Base-by-base conservation (phyloP, 192 early-diverging fungal species). In the Rhizophlyctis rosea region DNA sequence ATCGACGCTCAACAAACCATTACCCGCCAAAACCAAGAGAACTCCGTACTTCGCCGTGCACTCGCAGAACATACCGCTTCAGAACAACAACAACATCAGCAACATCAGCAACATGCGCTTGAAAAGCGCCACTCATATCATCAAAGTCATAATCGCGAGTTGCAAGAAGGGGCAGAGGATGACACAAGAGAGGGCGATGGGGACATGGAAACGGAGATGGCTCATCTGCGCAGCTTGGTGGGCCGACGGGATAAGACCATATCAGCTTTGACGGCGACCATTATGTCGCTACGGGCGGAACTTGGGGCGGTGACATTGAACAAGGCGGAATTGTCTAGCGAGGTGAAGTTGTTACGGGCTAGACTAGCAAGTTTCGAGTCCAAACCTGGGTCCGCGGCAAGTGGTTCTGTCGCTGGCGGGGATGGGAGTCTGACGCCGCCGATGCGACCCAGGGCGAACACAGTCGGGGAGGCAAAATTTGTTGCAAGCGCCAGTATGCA, bases 1-100 rank as follows among this genome's bases (percentile, higher is more conserved):
- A 27, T 23, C 23, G 59, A 61, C 13, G 59, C 59, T 9, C 59
- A 61, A 16, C 9, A 50, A 16, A 52, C 39, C 21, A 61, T 61
- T 21, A 47, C 59, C 7, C 14, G n/a, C 2, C 59, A 61, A 18
- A 18, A 34, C 47, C 1, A 50, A 4, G 59, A 61, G 47, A 50
- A 52, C 47, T 14, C 21, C 13, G 23, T 31, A 0, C 30, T 61
- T 11, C 59, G 59, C 0, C 47, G 13, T 44, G 48, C 47, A 16
- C 14, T 61, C 1, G 56, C 30, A 57, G 21, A 28, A 28, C 24
- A 28, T 13, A 24, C 51, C 11, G 51, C 9, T 9, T 7, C 9
- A 24, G 51, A 23, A 11, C 7, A 23, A 53, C 7, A 18, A 44
- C 18, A 44, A 18, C 18, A 13, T 44, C 39, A 7, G 7, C 18